Conservation (phyloP, 192 early-diverging fungal species). For the Fimicolochytrium jonesii region DNA sequence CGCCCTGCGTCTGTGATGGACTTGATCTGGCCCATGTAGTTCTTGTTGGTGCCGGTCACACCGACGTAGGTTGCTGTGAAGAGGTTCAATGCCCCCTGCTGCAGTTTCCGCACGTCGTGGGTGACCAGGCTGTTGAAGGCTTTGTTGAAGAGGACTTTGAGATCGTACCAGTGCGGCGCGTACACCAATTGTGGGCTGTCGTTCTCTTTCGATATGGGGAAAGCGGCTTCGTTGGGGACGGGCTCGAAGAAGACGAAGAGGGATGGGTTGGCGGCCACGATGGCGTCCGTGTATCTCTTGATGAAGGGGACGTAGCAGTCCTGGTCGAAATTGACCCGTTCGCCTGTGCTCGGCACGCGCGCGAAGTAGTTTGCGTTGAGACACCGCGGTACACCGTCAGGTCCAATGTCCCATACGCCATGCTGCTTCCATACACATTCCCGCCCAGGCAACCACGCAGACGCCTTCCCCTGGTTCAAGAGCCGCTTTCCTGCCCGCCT, state of each 20-base stretch:
- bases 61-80: constrained; percentile 77
- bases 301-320: constrained; percentile 77
- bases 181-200: constrained; percentile 59
- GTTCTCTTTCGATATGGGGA: constrained; percentile 25
- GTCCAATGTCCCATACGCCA: constrained; percentile 68
- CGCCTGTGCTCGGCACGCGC: constrained; percentile 51
- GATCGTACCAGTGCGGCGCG: constrained; percentile 86
- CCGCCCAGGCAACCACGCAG: constrained; percentile 59
- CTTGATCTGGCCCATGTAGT: constrained; percentile 68
- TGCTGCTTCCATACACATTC: constrained; percentile 71
- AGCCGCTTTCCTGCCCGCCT: constrained; percentile 45
- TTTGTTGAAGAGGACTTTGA: constrained; percentile 66
- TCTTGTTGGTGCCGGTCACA: constrained; percentile 63
- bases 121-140: constrained; percentile 68
- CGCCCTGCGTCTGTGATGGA: constrained; percentile 61
- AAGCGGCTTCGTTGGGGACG: constrained; percentile 70
- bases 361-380: constrained; percentile 65
- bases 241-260: constrained; percentile 73
- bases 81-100: constrained; percentile 67
- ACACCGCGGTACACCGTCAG: constrained; percentile 45
- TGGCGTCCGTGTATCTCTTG: constrained; percentile 55
- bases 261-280: constrained; percentile 50
- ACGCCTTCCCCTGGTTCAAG: constrained; percentile 53
- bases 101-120: constrained; percentile 75
- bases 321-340: constrained; percentile 54